A percentile compares a stretch with the other conserved stretches of the same genome.
These are phyloP conservation scores for Onygenales sp. DNA, from an alignment of 2,329 filamentous ascomycete genomes.

Conservation along the genomic window DNA sequence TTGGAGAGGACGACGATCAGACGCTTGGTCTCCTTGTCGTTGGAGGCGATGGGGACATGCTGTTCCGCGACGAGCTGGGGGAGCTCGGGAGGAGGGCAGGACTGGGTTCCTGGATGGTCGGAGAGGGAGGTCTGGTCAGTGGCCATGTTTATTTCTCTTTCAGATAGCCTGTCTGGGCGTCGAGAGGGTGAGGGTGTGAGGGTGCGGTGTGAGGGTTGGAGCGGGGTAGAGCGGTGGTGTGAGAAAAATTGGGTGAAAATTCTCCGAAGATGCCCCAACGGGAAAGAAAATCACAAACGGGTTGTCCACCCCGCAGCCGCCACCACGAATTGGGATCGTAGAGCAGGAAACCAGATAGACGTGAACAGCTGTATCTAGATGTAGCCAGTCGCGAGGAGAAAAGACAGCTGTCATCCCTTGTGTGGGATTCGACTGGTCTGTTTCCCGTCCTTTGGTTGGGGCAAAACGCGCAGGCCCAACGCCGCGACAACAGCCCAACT, in stretches of 20 bases:
- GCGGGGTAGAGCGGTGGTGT: too few species aligned
- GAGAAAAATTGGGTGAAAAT: too few species aligned
- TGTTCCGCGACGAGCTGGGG: constrained; percentile 92
- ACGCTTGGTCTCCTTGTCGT: constrained; percentile 82
- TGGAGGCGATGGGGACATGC: constrained; percentile 69
- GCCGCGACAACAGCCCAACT: not conserved
- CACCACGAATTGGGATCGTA: too few species aligned
- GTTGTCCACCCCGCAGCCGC: too few species aligned
- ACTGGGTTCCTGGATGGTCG: constrained; percentile 65
- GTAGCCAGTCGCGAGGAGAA: too few species aligned
- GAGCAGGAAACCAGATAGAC: too few species aligned
- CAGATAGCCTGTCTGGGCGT: not conserved
- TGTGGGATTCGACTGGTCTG: not conserved
- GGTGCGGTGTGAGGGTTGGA: not conserved
- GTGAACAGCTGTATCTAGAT: too few species aligned
- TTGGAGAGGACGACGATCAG: constrained; percentile 95
- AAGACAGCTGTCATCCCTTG: too few species aligned
- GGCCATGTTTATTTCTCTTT: constrained; percentile 7
- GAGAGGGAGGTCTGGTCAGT: constrained; percentile 17
- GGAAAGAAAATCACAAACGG: too few species aligned
- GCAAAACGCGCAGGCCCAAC: not conserved
- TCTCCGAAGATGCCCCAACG: too few species aligned
- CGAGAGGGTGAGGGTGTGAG: not conserved
- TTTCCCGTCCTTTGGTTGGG: not conserved
- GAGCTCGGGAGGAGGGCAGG: constrained; percentile 80